Evolutionary conservation across 352 stramenopile genomes (phyloP).

Genomic region (Phytophthora brassicae): DNA sequence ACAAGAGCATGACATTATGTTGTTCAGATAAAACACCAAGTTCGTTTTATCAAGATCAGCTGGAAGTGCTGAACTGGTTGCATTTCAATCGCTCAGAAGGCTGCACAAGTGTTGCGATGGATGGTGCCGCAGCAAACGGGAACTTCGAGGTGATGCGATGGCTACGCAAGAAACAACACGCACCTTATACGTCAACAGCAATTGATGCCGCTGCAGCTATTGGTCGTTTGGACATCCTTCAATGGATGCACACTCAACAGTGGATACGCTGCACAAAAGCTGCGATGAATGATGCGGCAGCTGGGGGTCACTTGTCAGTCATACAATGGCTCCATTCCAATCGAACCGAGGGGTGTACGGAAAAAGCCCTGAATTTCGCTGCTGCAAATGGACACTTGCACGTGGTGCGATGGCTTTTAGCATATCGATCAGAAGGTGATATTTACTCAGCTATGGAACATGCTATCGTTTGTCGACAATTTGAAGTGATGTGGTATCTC

Average conservation of each 20-base stretch:
- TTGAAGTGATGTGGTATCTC: constrained; percentile 1
- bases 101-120: constrained; percentile 10
- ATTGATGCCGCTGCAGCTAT: neutral
- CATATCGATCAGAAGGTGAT: neutral
- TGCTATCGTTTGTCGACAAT: neutral
- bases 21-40: neutral
- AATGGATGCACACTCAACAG: neutral
- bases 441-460: neutral
- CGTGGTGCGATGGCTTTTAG: neutral
- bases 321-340: neutral
- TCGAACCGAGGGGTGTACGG: neutral
- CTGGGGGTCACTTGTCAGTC: neutral
- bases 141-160: constrained; percentile 1
- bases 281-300: constrained; percentile 2
- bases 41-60: neutral
- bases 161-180: neutral
- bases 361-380: neutral
- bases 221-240: neutral
- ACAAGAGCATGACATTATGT: neutral
- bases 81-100: constrained; percentile 8
- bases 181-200: neutral
- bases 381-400: neutral
- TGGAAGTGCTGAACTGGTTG: neutral
- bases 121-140: constrained; percentile 3
- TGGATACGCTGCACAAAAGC: neutral